phyloP scores from a whole-genome alignment of 768 basidiomycete genomes.

The Tricholoma bakamatsutake region DNA sequence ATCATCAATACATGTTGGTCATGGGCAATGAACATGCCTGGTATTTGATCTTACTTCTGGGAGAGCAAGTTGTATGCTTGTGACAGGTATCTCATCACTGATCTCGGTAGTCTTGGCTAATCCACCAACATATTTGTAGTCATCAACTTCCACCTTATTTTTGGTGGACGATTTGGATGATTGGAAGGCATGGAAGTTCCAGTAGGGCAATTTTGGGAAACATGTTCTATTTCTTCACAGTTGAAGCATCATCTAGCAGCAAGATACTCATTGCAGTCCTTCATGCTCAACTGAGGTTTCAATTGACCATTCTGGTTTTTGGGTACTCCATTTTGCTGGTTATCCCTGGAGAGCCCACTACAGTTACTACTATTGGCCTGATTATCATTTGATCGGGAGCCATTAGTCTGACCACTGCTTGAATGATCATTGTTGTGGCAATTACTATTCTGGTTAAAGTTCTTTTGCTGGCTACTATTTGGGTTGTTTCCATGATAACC shows the following conservation, averaged over 20 bases:
- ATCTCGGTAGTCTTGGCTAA: not conserved
- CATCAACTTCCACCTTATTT: not conserved
- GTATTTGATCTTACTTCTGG: too few species aligned
- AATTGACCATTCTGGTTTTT: not conserved
- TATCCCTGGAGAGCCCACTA: not conserved
- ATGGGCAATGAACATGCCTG: too few species aligned
- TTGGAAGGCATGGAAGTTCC: not conserved
- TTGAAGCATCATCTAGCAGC: conserved; percentile 5
- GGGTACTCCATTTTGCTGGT: not conserved
- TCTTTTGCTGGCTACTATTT: not conserved
- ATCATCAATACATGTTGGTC: not conserved
- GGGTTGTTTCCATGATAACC: not conserved
- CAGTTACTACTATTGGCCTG: not conserved
- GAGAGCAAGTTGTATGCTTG: not conserved
- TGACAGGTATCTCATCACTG: not conserved
- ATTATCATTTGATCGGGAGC: not conserved
- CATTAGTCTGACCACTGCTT: not conserved
- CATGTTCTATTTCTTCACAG: conserved; percentile 4
- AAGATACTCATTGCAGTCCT: conserved; percentile 4
- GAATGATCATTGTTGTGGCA: not conserved
- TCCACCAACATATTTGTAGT: not conserved
- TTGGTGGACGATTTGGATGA: not conserved
- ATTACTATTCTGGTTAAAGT: not conserved
- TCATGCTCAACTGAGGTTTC: not conserved
- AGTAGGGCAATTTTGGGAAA: not conserved